These are phyloP conservation scores for Amesomyces nigricolor DNA, from an alignment of 2,329 filamentous ascomycete species.

Conservation along the genomic window DNA sequence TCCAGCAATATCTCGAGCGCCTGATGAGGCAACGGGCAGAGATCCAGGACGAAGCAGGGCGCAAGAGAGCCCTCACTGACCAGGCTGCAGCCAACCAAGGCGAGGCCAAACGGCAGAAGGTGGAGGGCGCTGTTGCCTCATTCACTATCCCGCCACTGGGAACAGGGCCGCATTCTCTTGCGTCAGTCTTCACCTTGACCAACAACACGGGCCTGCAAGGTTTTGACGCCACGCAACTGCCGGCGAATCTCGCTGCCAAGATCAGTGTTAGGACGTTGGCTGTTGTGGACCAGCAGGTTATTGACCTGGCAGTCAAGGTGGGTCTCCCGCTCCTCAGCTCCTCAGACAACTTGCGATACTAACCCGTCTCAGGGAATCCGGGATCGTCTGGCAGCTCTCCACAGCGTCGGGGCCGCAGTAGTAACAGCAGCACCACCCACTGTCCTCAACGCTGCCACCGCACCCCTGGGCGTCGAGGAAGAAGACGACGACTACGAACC, in stretches of 20 bases:
- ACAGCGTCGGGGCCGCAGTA: conserved; percentile 31
- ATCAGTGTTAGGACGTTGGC: conserved; percentile 76
- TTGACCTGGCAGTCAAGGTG: conserved; percentile 71
- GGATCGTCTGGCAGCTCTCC: conserved; percentile 43
- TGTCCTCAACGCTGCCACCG: conserved; percentile 51
- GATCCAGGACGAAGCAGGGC: conserved; percentile 68
- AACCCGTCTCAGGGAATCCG: conserved; percentile 42
- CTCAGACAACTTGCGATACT: background rate
- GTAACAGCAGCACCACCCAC: conserved; percentile 36
- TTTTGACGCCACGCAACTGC: conserved; percentile 79
- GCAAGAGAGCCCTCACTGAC: conserved; percentile 68
- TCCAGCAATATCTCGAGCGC: conserved; percentile 82
- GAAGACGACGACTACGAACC: conserved; percentile 92
- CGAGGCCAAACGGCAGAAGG: conserved; percentile 78
- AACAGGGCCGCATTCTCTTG: conserved; percentile 69
- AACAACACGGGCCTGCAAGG: conserved; percentile 65
- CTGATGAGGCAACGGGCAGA: conserved; percentile 73
- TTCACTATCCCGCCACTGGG: conserved; percentile 64
- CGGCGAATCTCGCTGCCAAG: conserved; percentile 67
- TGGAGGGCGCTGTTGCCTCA: conserved; percentile 45
- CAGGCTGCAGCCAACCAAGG: conserved; percentile 66
- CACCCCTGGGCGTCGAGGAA: conserved; percentile 59
- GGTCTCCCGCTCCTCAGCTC: conserved; percentile 21
- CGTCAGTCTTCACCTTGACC: conserved; percentile 82
- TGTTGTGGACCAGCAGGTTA: conserved; percentile 60